Evolutionary conservation across 257 asterid species (phyloP).

Genomic region (Ballota nigra): DNA sequence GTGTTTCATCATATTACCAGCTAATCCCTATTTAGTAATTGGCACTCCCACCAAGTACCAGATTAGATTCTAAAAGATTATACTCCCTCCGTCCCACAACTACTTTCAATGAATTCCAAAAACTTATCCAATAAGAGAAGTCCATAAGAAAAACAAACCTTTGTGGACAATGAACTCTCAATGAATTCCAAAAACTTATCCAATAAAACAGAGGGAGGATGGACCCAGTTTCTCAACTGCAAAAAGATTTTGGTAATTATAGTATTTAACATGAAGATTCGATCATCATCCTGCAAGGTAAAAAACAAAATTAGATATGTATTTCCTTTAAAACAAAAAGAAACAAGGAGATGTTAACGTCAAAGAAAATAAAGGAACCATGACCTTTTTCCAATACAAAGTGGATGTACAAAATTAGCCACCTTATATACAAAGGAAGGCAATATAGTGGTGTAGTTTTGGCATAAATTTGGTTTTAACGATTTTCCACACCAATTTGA

Average conservation of each 20-base stretch:
- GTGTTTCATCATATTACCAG: constrained; percentile 15
- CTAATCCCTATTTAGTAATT: constrained; percentile 6
- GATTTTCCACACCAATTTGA: neutral
- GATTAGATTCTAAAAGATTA: constrained; percentile 5
- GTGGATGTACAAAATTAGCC: constrained; percentile 14
- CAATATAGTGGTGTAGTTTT: neutral
- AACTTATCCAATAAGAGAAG: constrained; percentile 16
- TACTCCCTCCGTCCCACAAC: too few relatives aligned
- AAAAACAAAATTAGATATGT: constrained; percentile 17
- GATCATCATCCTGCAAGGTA: constrained; percentile 69
- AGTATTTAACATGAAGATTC: constrained; percentile 58
- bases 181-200: constrained; percentile 72
- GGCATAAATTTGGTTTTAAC: neutral
- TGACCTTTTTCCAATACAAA: neutral
- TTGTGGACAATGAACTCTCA: constrained; percentile 54
- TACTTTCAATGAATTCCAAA: too few relatives aligned
- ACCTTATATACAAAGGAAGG: neutral
- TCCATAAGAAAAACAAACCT: constrained; percentile 66
- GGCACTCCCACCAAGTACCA: constrained; percentile 2
- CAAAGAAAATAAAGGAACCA: neutral
- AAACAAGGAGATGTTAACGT: constrained; percentile 7
- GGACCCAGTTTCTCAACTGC: constrained; percentile 51
- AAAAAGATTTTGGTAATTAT: constrained; percentile 62
- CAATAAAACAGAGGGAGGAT: constrained; percentile 46
- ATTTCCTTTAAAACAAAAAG: neutral